Evolutionary conservation across 768 basidiomycete species (phyloP), one percentile per base, ranked within the genome.

Genomic region (Tylopilus sp.): DNA sequence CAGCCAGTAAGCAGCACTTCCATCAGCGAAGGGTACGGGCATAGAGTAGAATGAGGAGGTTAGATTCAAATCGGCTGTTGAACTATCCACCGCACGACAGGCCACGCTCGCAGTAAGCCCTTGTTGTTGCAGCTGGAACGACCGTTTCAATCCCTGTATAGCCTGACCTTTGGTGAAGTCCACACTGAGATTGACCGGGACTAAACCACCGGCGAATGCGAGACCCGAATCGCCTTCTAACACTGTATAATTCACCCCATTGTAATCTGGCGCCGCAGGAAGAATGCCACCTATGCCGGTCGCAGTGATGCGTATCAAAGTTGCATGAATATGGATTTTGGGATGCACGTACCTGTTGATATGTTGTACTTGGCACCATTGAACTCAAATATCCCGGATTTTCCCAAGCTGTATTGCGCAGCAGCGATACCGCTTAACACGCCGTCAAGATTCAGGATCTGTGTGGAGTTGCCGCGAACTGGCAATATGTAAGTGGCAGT

Each of bases 351-450:
- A 56, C 57, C 54, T 4, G 57, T 56, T 0, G 60, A 58, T 12
- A 55, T 3, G 11, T 61, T 58, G 22, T 62, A 62, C 13, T 44
- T 23, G 33, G 18, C 60, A 15, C 53, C 53, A 20, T 62, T 62
- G 20, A 61, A 62, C 13, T 49, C 30, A 5, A 52, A 40, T 21
- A 56, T 45, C 1, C 60, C 61, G 0, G 50, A 22, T 11, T 7
- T 12, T 20, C 53, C 53, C 9, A 42, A 44, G 33, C 21, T 56
- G 18, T 38, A 53, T 15, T 55, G 13, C 6, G 60, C 53, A 2
- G 60, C 47, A 26, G 53, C 35, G n/a, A 61, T 49, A 6, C 60
- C 60, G 7, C 59, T 58, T 38, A 61, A 11, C 2, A 53, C 15
- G 2, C 59, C 59, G 2, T 49, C 30, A 3, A 22, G 25, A 21